Evolutionary conservation across 495 filamentous ascomycete genomes (phyloP).

Genomic region (Tuber calosporum): DNA sequence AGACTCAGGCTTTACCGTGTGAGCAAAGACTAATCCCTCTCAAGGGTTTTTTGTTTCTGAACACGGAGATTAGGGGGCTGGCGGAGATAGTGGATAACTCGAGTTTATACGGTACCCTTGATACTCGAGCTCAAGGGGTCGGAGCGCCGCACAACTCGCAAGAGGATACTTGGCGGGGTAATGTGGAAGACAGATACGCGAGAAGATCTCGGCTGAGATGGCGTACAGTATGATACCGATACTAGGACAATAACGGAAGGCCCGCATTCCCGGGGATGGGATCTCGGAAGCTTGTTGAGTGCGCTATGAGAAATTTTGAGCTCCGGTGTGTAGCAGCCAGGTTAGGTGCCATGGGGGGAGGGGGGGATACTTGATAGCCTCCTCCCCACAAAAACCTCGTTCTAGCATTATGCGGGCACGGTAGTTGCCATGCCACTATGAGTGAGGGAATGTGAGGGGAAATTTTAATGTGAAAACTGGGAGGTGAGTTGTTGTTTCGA

Average conservation of each 20-base stretch:
- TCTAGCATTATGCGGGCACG: not conserved
- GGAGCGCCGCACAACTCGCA: not conserved
- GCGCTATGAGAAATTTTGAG: not conserved
- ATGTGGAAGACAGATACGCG: conserved; percentile 27
- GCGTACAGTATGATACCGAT: no score
- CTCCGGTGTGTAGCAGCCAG: not conserved
- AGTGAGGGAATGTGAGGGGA: not conserved
- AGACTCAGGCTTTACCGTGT: no score
- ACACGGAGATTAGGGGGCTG: no score
- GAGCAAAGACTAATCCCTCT: no score
- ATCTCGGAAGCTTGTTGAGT: not conserved
- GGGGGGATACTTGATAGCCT: not conserved
- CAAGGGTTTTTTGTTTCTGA: no score
- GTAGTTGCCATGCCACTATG: not conserved
- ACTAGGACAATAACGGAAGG: no score
- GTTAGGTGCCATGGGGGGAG: not conserved
- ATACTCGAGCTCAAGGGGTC: no score
- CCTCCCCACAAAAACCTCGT: not conserved
- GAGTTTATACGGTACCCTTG: no score
- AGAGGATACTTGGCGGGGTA: not conserved
- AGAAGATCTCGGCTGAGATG: conserved; percentile 24
- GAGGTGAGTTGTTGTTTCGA: not conserved
- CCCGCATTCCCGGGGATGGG: no score
- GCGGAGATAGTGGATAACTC: no score
- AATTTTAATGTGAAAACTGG: not conserved